Percentiles rank a stretch among this genome's conserved stretches.
phyloP scores from a whole-genome alignment of 2,329 filamentous ascomycete genomes.

The Cytospora schulzeri region DNA sequence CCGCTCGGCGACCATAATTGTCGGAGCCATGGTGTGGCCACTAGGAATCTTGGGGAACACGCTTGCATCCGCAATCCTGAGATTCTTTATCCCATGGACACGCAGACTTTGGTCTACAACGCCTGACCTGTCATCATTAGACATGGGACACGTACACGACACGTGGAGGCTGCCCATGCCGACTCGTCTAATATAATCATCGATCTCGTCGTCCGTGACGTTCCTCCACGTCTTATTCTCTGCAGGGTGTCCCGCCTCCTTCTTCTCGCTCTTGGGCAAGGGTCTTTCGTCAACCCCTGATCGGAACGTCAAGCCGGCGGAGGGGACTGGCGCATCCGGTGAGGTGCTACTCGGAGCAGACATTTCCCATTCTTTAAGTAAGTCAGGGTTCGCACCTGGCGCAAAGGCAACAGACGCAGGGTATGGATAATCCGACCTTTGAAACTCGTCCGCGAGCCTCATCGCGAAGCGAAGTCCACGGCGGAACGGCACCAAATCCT shows the following conservation, averaged over 20 bases:
- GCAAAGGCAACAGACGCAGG: slow-evolving; percentile 31
- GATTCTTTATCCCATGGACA: slow-evolving; percentile 31
- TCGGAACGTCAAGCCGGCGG: no score
- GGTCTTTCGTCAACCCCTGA: no score
- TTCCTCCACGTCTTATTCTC: slow-evolving; percentile 30
- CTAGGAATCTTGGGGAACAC: slow-evolving; percentile 37
- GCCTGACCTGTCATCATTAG: slow-evolving; percentile 26
- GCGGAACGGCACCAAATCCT: slow-evolving; percentile 34
- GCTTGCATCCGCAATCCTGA: slow-evolving; percentile 35
- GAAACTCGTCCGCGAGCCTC: slow-evolving; percentile 35
- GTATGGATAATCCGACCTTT: slow-evolving; percentile 33
- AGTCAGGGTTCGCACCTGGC: slow-evolving; percentile 31
- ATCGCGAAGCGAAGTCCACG: slow-evolving; percentile 36
- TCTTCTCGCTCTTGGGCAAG: no score
- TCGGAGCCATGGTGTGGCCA: slow-evolving; percentile 36
- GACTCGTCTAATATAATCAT: slow-evolving; percentile 31
- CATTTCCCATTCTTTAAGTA: not conserved
- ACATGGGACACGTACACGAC: slow-evolving; percentile 45
- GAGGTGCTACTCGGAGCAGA: not conserved
- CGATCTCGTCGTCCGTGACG: slow-evolving; percentile 36
- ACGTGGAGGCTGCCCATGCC: slow-evolving; percentile 39
- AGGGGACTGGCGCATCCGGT: no score
- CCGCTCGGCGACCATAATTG: slow-evolving; percentile 37
- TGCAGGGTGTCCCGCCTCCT: not conserved
- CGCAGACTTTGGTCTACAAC: slow-evolving; percentile 34